Evolutionary conservation across 2,329 filamentous ascomycete genomes (phyloP).

Genomic region (Scedosporium boydii): DNA sequence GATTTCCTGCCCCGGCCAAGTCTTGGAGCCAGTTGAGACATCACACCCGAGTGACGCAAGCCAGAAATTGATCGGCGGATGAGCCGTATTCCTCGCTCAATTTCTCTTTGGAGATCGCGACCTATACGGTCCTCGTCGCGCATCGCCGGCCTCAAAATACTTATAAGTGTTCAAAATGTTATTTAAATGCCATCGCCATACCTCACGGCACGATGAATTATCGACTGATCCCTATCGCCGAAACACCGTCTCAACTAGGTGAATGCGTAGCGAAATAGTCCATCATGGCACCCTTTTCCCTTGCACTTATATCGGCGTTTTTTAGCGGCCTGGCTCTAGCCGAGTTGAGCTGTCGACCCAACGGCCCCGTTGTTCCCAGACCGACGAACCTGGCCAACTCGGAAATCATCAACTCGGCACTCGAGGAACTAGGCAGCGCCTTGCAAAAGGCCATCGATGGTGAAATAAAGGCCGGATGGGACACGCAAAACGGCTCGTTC

Average conservation of each 20-base stretch:
- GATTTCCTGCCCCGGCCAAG: not conserved
- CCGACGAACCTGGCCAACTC: constrained; percentile 18
- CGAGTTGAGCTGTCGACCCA: constrained; percentile 12
- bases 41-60: not conserved
- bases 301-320: not conserved
- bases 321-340: not conserved
- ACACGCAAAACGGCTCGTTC: constrained; percentile 25
- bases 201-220: not conserved
- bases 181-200: not conserved
- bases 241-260: not conserved
- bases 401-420: constrained; percentile 17
- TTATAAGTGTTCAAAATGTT: not conserved
- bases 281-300: not conserved
- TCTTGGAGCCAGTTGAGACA: not conserved
- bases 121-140: not conserved
- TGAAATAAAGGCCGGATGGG: constrained; percentile 23
- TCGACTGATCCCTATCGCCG: not conserved
- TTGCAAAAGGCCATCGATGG: constrained; percentile 21
- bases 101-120: not conserved
- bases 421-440: constrained; percentile 16
- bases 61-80: not conserved
- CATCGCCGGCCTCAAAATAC: not conserved
- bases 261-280: not conserved
- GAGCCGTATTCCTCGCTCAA: not conserved
- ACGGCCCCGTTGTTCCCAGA: constrained; percentile 17